Base-by-base conservation (phyloP, 352 stramenopile species). In the Pythium phragmiticola region DNA sequence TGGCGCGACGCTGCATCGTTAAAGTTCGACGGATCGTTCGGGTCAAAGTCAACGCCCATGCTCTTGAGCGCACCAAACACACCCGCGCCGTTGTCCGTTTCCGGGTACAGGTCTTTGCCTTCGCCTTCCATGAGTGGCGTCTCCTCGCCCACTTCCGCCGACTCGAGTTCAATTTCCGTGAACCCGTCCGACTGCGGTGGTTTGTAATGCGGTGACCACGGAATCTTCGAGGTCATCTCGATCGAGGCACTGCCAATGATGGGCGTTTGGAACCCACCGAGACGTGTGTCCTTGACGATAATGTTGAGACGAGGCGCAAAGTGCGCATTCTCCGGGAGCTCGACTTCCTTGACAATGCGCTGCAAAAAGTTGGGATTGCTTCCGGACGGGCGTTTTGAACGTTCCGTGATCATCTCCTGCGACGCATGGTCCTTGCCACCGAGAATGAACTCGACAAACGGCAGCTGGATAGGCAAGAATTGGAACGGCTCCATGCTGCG, bases 291-390 rank as follows among this genome's bases (percentile, higher is more conserved):
- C 55, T 93, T 89, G 12, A 97, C 88, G 46, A 93, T 92, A 46
- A 96, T 90, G 54, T 96, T 95, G 21, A 98, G 64, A 3, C 88
- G 87, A 28, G 91, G 89, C 0, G 91, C 77, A 61, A 96, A 98
- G 36, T 95, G 77, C 4, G 88, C 78, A 56, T 98, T 90, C 21
- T 90, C 83, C 0, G 91, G 91, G n/a, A 98, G 56, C 21, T 92
- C 73, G 0, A 98, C 75, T 55, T 87, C 75, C 54, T 96, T 94
- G 36, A 96, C 76, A 48, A 98, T 96, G 37, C 86, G 87, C 60
- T 96, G 82, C 16, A 97, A 63, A 62, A 93, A 97, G 65, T 98
- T 98, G 9, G 91, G 89, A 53, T 98, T 92, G 21, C 63, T 80
- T 23, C 81, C 85, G 0, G 78, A 84, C 30, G 89, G 89, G 28